phyloP scores from a whole-genome alignment of 2,329 filamentous ascomycete genomes.

The Lecanosticta acicola region DNA sequence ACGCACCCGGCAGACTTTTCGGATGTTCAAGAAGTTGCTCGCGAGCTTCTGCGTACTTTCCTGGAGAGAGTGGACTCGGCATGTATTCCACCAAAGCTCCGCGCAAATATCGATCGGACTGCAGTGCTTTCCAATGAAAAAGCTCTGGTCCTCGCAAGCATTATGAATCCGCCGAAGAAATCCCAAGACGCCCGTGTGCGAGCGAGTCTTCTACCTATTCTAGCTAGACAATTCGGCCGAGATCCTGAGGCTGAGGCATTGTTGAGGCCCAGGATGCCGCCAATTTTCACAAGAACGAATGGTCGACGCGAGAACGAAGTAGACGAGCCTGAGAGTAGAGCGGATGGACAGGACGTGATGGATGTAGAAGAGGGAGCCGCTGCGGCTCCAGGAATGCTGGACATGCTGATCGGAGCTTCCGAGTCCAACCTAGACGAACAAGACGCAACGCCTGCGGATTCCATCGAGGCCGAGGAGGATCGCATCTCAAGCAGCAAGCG shows the following conservation, averaged over 20 bases:
- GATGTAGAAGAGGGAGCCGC: background rate
- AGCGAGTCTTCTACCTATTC: conserved; percentile 73
- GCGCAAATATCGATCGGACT: conserved; percentile 73
- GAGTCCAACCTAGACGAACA: background rate
- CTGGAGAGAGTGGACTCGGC: conserved; percentile 61
- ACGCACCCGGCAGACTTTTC: conserved; percentile 32
- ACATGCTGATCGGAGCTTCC: conserved; percentile 3
- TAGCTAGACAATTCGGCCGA: conserved; percentile 60
- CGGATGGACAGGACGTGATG: background rate
- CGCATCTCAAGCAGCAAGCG: conserved; percentile 4
- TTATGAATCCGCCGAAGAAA: conserved; percentile 64
- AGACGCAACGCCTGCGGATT: background rate
- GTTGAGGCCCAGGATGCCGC: conserved; percentile 48
- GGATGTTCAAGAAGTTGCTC: conserved; percentile 53
- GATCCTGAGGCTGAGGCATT: conserved; percentile 67
- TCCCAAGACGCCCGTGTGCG: conserved; percentile 42
- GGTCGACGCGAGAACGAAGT: conserved; percentile 3
- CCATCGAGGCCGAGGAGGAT: background rate
- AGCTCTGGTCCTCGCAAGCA: conserved; percentile 71
- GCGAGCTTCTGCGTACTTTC: conserved; percentile 51
- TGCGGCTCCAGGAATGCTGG: conserved; percentile 6
- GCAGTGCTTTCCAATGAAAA: conserved; percentile 66
- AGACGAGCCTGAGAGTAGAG: conserved; percentile 1
- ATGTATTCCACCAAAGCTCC: conserved; percentile 62
- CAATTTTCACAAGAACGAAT: conserved; percentile 28